phyloP scores from a whole-genome alignment of 2,329 filamentous ascomycete genomes.

The Beauveria sp. region DNA sequence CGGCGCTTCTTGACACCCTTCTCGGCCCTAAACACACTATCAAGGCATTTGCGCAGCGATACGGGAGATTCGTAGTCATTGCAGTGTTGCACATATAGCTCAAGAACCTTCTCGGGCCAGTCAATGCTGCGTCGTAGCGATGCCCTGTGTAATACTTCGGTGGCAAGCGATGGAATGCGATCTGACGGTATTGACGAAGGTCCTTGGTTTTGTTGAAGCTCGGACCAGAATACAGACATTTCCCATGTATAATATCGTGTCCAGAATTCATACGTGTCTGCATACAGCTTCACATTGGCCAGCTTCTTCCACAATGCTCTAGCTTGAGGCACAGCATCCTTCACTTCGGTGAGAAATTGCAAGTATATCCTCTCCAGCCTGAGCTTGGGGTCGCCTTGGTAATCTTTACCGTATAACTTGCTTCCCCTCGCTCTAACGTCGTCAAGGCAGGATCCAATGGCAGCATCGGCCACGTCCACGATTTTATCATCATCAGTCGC shows the following conservation, averaged over 20 bases:
- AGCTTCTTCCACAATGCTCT: constrained; percentile 71
- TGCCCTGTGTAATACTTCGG: constrained; percentile 67
- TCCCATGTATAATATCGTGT: constrained; percentile 88
- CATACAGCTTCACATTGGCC: constrained; percentile 52
- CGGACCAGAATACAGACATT: constrained; percentile 54
- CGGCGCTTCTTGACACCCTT: constrained; percentile 58
- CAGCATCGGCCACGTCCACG: constrained; percentile 82
- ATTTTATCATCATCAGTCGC: constrained; percentile 71
- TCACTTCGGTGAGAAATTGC: constrained; percentile 82
- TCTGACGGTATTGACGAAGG: constrained; percentile 38
- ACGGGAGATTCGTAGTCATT: constrained; percentile 82
- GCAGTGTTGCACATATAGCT: constrained; percentile 71
- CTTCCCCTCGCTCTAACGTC: constrained; percentile 75
- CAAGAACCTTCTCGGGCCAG: constrained; percentile 68
- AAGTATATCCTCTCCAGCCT: constrained; percentile 87
- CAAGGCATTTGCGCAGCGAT: constrained; percentile 64
- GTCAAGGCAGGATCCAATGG: constrained; percentile 77
- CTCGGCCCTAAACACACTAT: constrained; percentile 62
- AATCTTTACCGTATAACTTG: constrained; percentile 63
- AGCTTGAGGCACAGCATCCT: constrained; percentile 68
- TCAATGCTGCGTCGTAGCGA: constrained; percentile 56
- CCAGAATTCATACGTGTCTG: constrained; percentile 89
- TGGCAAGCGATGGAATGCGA: constrained; percentile 56
- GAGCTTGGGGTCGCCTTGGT: constrained; percentile 81
- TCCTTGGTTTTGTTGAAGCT: constrained; percentile 18